Evolutionary conservation across 176 grass and related monocot species (phyloP), one percentile per base, ranked within the genome.

Genomic region (Aegilops bicornis): DNA sequence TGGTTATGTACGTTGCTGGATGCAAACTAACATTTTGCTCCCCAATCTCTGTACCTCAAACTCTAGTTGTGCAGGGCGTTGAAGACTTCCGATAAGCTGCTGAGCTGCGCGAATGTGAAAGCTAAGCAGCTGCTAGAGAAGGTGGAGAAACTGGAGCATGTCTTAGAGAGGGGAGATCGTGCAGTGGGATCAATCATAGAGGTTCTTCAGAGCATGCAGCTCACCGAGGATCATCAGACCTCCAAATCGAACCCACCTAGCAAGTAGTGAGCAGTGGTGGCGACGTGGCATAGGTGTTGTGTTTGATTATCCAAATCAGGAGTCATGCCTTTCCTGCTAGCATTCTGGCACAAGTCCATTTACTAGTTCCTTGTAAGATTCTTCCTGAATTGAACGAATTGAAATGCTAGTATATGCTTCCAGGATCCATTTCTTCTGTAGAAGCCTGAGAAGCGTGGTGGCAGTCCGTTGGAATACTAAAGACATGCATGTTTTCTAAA

Each of bases 41-140:
- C 37, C 4, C 25, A 10, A 0, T 45, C 27, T 61, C 15, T 10
- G 22, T 56, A 10, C 20, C 3, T 74, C 68, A n/a, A 32, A 20
- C 17, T 63, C 52, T 61, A 88, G 89, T 24, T 91, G 24, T 91
- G 77, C 1, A 19, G 39, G 0, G 86, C 86, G 0, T 39, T 91
- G 86, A 91, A 85, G 71, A 82, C 77, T 23, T 78, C 90, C 35
- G 90, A 88, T 77, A 91, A 82, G 82, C 40, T 91, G 32, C 71
- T 88, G 37, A 85, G 31, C 35, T 85, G 31, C 0, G 64, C 71
- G 1, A 85, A 88, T 62, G 33, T 4, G 11, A 77, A 82, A 11
- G 82, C 70, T 0, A 71, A 59, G 16, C 78, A 85, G 40, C 64
- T 91, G 24, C 50, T 78, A 3, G 82, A 77, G 78, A 88, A 88